Base-by-base conservation (phyloP, 257 asterid genomes). In the Apocynum venetum region DNA sequence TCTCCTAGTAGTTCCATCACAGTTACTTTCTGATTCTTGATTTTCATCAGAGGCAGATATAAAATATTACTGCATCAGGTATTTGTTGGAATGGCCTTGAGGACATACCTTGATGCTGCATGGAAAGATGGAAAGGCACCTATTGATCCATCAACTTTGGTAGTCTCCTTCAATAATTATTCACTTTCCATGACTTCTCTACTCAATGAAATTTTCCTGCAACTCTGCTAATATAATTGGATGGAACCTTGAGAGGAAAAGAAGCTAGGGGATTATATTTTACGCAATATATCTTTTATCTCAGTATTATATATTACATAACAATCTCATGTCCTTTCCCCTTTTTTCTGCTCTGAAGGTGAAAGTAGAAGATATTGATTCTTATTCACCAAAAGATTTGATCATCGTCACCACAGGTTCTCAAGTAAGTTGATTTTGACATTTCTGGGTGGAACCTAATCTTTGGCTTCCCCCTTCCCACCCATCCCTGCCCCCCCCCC, bases 111-210 rank as follows among this genome's bases (percentile, higher is more conserved):
- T 35, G 98, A 96, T 12, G 99, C 99, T 86, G 98, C 99, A 19
- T 96, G 97, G 97, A 96, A 84, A 89, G 99, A 91, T 85, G 98
- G 99, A 81, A 93, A 90, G 83, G 97, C 99, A 63, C 97, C 98
- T 36, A 91, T 96, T 71, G 99, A 96, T 89, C 99, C 99, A 81
- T 96, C 98, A 78, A 90, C 98, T 73, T 91, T 96, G 99, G 99
- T 96, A 90, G 88, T 81, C 67, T 53, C 80, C 73, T 76, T 65
- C 56, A 48, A 61, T 68, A 64, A 6, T 61, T 13, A 8, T 67
- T 81, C 59, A n/a, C 57, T 41, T 53, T 40, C n/a, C 61, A 56
- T 44, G 40, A 15, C 12, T 55, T 68, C 14, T 60, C 52, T 70
- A 44, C 41, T 44, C 14, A 41, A n/a, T 46, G 17, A 73, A 53